Evolutionary conservation across 805 yeast species (phyloP), one percentile per base, ranked within the genome.

Genomic region (Phaffomyces opuntiae): DNA sequence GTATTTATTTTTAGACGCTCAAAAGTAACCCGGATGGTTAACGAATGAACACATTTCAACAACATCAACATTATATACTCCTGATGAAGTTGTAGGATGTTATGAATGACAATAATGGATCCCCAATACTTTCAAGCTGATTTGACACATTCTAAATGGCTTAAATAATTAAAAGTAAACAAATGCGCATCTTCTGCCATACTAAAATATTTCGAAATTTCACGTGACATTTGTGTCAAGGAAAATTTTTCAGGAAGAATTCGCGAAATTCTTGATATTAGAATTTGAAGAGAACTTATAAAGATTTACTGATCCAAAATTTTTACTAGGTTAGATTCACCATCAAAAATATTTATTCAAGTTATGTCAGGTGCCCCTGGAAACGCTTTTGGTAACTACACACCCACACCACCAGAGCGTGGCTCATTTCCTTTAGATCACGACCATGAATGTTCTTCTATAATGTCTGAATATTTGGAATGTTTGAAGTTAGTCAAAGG

Each of bases 361-460:
- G 36, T 5, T 17, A 47, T 47, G 50, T 47, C 50, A 12, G 50
- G 50, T 17, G 50, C 50, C 4, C 50, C 50, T 16, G 80, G 80
- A 32, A 72, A 71, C 48, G 60, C 74, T 14, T 54, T 73, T 40
- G 61, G 66, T 37, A 66, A 72, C 37, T 74, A 83, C 71, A 71
- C 79, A 13, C 96, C 97, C 9, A 83, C 91, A 0, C 96, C 99
- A 21, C 99, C 99, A 3, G 96, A 91, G 53, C 70, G 96, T 53
- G 99, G 99, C 0, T 87, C 98, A 0, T 91, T 91, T 64, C 99
- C 98, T 0, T 69, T 91, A 39, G 99, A 91, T 59, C 99, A 91
- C 59, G 81, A 77, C 49, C 76, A 75, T 8, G 98, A 93, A 52
- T 91, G 98, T 60, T 78, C 80, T 21, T 70, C 72, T 21, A 76